Evolutionary conservation across 2,329 filamentous ascomycete species (phyloP).

Genomic region (Didymella arachidicola): DNA sequence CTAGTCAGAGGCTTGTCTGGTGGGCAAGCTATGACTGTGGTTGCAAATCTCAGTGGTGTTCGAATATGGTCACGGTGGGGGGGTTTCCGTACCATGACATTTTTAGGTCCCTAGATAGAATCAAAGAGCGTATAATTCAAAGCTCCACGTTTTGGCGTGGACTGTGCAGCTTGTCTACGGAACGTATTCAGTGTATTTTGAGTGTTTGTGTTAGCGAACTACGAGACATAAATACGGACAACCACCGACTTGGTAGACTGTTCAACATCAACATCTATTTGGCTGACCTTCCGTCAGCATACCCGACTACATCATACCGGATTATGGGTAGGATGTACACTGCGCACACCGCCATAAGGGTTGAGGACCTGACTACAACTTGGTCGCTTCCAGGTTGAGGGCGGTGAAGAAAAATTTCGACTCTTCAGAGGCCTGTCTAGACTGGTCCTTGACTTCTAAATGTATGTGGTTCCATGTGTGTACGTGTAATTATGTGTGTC

Average conservation of each 20-base stretch:
- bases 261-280: too few relatives aligned
- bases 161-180: neutral
- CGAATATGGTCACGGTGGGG: neutral
- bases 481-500: neutral
- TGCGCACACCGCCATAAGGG: neutral
- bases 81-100: neutral
- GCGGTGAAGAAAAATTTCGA: neutral
- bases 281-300: too few relatives aligned
- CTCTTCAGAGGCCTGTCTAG: neutral
- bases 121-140: neutral
- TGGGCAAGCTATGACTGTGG: neutral
- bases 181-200: neutral
- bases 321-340: too few relatives aligned
- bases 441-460: neutral
- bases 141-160: neutral
- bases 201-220: too few relatives aligned
- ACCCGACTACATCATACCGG: too few relatives aligned
- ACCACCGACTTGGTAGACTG: too few relatives aligned
- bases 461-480: too few relatives aligned
- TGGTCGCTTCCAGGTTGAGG: neutral
- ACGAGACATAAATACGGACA: too few relatives aligned
- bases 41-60: neutral
- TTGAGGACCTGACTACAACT: neutral
- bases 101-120: neutral
- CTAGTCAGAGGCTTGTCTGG: neutral